These are phyloP conservation scores for Calendula officinalis DNA, from an alignment of 129 eudicot species.

Conservation along the genomic window DNA sequence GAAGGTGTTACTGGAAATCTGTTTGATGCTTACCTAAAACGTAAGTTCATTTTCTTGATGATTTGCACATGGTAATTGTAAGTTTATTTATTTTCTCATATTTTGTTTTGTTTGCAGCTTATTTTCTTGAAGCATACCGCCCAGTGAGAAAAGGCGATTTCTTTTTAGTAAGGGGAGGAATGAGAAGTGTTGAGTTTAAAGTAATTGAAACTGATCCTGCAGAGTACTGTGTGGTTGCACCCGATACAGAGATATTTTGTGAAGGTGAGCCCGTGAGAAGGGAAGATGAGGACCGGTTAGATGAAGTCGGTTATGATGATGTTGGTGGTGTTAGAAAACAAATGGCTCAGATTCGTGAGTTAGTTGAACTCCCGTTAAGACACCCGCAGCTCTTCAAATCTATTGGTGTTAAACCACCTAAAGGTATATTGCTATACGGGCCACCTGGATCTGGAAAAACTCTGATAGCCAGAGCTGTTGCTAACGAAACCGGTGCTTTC, in stretches of 20 bases:
- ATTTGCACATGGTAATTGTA: not conserved
- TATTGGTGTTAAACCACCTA: conserved; percentile 71
- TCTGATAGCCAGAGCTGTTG: conserved; percentile 66
- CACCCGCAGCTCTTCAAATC: conserved; percentile 89
- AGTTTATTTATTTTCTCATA: not conserved
- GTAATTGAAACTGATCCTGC: conserved; percentile 85
- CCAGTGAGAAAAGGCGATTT: conserved; percentile 71
- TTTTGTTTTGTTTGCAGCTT: conserved; percentile 40
- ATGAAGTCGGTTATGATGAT: conserved; percentile 71
- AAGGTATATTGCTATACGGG: conserved; percentile 77
- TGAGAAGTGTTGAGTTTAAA: conserved; percentile 75
- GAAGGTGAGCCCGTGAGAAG: conserved; percentile 67
- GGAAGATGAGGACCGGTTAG: conserved; percentile 66
- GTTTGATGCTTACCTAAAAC: conserved; percentile 87
- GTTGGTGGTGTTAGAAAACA: conserved; percentile 79
- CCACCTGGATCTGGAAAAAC: conserved; percentile 74
- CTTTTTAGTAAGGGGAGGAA: conserved; percentile 70
- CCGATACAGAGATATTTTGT: conserved; percentile 69
- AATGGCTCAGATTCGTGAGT: conserved; percentile 88
- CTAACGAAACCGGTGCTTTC: conserved; percentile 75
- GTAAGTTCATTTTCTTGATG: conserved; percentile 58
- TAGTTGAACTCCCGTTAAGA: conserved; percentile 81
- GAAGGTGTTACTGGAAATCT: conserved; percentile 87
- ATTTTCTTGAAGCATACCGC: conserved; percentile 63
- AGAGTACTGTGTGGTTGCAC: conserved; percentile 92